Evolutionary conservation across 495 filamentous ascomycete species (phyloP), one percentile per base, ranked within the genome.

Genomic region (Podospora comata): DNA sequence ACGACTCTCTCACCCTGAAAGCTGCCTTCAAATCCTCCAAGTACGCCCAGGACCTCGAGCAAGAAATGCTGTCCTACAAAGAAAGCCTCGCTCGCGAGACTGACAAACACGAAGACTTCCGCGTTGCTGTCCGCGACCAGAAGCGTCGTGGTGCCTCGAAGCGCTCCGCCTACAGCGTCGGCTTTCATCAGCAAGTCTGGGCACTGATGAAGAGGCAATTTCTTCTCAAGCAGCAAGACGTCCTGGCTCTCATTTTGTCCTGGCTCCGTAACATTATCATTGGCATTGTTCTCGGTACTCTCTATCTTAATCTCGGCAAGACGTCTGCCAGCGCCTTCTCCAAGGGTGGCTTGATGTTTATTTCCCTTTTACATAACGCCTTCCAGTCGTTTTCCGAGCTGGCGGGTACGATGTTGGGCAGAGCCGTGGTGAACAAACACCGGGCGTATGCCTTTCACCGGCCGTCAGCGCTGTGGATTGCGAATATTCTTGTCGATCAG

Each of bases 191-290:
- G 2, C 92, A 96, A 74, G 82, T 94, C 6, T 94, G 90, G 91
- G 89, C 90, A 5, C 72, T 95, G 65, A 91, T 92, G 85, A 88
- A 92, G 72, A 85, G 92, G 1, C 92, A 96, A 73, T 94, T 91
- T 74, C 80, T 91, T 30, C 86, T 94, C 70, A 94, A 94, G 78
- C 90, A 89, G 85, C 91, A 94, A 73, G 92, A 96, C 73, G 89
- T 89, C 62, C 91, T 94, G 71, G 85, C 85, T 2, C 79, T 93
- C n/a, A 80, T 83, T 15, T 87, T 94, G 27, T 90, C 87, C 20
- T 95, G 91, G 91, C 77, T 90, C 57, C 90, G 92, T 5, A 88
- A 86, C 68, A 89, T 92, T 58, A 79, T 89, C 55, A 90, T 94
- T 72, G 91, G 90, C 13, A 88, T 94, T 65, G 85, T 94, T 11